Conservation (phyloP, 2,329 filamentous ascomycete genomes). For the Cladosporium sp. region DNA sequence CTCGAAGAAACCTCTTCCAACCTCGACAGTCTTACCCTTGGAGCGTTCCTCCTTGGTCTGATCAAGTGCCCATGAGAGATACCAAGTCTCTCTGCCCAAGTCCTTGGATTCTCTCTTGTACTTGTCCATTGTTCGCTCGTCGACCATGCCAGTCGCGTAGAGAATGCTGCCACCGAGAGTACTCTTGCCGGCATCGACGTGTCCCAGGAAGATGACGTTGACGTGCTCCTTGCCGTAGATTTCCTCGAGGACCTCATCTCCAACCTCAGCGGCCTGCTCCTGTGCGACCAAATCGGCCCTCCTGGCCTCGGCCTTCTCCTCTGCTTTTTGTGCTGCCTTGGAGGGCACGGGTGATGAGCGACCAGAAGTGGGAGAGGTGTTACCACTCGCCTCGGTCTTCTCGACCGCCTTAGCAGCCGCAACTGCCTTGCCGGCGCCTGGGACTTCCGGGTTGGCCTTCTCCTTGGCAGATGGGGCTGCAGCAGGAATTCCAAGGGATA, state of each 20-base stretch:
- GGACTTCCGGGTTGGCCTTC: constrained; percentile 42
- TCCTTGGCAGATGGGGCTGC: constrained; percentile 53
- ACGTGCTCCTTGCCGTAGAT: constrained; percentile 94
- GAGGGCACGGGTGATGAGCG: constrained; percentile 68
- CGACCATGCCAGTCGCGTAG: constrained; percentile 97
- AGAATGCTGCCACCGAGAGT: constrained; percentile 92
- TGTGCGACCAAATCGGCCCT: constrained; percentile 82
- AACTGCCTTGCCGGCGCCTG: constrained; percentile 79
- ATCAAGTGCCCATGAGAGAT: constrained; percentile 97
- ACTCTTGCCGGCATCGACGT: constrained; percentile 98
- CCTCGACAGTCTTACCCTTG: constrained; percentile 98
- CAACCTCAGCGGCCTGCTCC: constrained; percentile 74
- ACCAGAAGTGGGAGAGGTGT: constrained; percentile 79
- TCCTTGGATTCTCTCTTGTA: constrained; percentile 97
- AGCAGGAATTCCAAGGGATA: constrained; percentile 59
- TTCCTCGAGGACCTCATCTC: constrained; percentile 84
- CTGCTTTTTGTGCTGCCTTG: constrained; percentile 54
- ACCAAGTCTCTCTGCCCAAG: constrained; percentile 95
- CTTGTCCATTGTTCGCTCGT: constrained; percentile 96
- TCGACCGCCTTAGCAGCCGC: constrained; percentile 86
- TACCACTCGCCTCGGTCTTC: constrained; percentile 67
- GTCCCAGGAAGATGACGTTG: constrained; percentile 96
- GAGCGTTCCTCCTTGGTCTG: constrained; percentile 93
- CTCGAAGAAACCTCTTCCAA: constrained; percentile 94
- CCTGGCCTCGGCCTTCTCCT: constrained; percentile 58